Evolutionary conservation across 148 eudicot genomes (phyloP), one percentile per base, ranked within the genome.

Genomic region (Arbutus unedo): DNA sequence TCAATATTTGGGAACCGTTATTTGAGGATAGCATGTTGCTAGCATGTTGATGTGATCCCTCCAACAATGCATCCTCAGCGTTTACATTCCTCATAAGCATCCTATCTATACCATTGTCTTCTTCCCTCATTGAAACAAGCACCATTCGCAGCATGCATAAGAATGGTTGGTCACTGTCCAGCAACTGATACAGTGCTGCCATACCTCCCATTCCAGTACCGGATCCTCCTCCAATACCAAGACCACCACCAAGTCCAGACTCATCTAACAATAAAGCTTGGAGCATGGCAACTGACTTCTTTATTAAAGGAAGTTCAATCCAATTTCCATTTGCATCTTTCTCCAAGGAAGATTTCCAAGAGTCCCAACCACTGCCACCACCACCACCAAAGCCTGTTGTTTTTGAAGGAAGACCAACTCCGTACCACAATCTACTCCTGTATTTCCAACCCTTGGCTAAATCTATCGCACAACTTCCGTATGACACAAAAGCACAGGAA

Each of bases 151-250:
- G 98, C 97, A 97, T 97, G 90, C 98, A 94, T 59, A 97, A 81
- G 85, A 97, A 97, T 50, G 99, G 99, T 80, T 97, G 99, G 84
- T 97, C 99, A 88, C 99, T 94, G 82, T 97, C 99, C 87, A 97
- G 85, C 90, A 97, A 88, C 84, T 93, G 98, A 85, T 94, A 97
- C 70, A 94, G 94, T 23, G 98, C 91, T 59, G 97, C 83, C 99
- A 97, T 93, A 77, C 98, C 98, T 71, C 99, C 99, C 98, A 97
- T 94, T 85, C 99, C 99, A 72, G 99, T 97, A 84, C 99, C 99
- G 80, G 99, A 97, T 82, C 98, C 99, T 81, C 99, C 99, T 56
- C 99, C 97, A 79, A 94, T 93, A 74, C 98, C 99, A 82, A 97
- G 93, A 79, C 99, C 99, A 64, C 98, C 98, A 77, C 98, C 99